Evolutionary conservation across 2,329 filamentous ascomycete species (phyloP).

Genomic region (Pseudocercospora crystallina): DNA sequence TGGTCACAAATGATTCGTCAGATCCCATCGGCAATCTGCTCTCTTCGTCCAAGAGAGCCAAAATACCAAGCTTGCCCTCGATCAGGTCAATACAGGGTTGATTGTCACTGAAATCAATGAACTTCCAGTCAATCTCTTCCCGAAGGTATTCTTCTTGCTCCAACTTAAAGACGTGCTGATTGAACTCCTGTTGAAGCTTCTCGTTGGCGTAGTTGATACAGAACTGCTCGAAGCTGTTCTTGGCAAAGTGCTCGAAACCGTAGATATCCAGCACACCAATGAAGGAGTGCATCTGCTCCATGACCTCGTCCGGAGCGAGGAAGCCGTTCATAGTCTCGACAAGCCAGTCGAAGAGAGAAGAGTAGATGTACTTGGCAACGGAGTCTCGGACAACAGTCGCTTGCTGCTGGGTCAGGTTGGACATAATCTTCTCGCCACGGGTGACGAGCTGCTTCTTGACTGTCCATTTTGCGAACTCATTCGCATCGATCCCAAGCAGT

Average conservation of each 20-base stretch:
- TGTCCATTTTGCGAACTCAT: slow-evolving; percentile 94
- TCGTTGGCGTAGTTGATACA: slow-evolving; percentile 99
- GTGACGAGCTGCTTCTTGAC: slow-evolving; percentile 98
- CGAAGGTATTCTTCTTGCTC: slow-evolving; percentile 97
- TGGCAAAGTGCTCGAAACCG: slow-evolving; percentile 98
- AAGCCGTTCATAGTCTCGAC: slow-evolving; percentile 95
- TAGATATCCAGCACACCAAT: slow-evolving; percentile 99
- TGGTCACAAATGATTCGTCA: slow-evolving; percentile 94
- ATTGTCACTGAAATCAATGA: slow-evolving; percentile 99
- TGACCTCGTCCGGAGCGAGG: slow-evolving; percentile 82
- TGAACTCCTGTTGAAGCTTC: slow-evolving; percentile 98
- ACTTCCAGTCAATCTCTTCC: slow-evolving; percentile 98
- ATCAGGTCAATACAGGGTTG: slow-evolving; percentile 98
- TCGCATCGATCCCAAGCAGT: slow-evolving; percentile 82
- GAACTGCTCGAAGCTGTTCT: slow-evolving; percentile 99
- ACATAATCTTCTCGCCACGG: slow-evolving; percentile 94
- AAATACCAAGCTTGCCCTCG: slow-evolving; percentile 90
- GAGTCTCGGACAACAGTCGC: slow-evolving; percentile 94
- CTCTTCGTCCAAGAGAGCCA: slow-evolving; percentile 92
- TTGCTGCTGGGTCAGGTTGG: slow-evolving; percentile 90
- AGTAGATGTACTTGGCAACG: slow-evolving; percentile 98
- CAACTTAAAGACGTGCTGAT: slow-evolving; percentile 97
- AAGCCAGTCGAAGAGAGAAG: slow-evolving; percentile 96
- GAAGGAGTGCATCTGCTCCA: slow-evolving; percentile 80
- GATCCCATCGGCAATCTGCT: slow-evolving; percentile 95